Conservation (phyloP, 306 rosid genomes). For the Fragaria vesca region DNA sequence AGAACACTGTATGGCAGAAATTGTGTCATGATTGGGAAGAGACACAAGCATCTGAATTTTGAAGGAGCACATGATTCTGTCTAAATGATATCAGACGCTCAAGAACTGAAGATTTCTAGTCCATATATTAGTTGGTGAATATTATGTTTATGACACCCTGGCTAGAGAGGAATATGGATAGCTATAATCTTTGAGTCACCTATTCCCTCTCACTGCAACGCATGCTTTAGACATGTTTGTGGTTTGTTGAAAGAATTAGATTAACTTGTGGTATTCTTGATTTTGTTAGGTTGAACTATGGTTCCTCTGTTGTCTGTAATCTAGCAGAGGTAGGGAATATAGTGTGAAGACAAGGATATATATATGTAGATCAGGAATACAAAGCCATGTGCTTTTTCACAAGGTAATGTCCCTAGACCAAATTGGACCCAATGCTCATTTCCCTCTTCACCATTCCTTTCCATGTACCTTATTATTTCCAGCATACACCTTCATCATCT, state of each 20-base stretch:
- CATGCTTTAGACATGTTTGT: background rate
- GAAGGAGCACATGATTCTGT: constrained; percentile 27
- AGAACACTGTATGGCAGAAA: background rate
- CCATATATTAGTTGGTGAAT: constrained; percentile 3
- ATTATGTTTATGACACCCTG: background rate
- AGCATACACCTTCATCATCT: background rate
- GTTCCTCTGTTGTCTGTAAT: background rate
- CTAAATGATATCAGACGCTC: background rate
- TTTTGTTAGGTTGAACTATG: background rate
- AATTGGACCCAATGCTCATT: background rate
- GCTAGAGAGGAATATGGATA: background rate
- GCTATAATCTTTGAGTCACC: too few relatives aligned
- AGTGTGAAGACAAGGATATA: background rate
- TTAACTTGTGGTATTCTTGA: background rate
- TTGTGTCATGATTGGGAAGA: background rate
- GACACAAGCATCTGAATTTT: background rate
- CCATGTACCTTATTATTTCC: background rate
- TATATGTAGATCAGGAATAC: background rate
- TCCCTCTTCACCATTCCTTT: background rate
- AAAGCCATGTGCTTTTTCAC: background rate
- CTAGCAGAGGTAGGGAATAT: background rate
- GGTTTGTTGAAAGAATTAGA: too few relatives aligned
- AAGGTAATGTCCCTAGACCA: background rate
- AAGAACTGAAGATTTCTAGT: constrained; percentile 17
- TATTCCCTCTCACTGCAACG: background rate